A percentile compares a stretch with the other conserved stretches of the same genome.
Evolutionary conservation across 148 eudicot species (phyloP).

Genomic region (Cornus controversa): DNA sequence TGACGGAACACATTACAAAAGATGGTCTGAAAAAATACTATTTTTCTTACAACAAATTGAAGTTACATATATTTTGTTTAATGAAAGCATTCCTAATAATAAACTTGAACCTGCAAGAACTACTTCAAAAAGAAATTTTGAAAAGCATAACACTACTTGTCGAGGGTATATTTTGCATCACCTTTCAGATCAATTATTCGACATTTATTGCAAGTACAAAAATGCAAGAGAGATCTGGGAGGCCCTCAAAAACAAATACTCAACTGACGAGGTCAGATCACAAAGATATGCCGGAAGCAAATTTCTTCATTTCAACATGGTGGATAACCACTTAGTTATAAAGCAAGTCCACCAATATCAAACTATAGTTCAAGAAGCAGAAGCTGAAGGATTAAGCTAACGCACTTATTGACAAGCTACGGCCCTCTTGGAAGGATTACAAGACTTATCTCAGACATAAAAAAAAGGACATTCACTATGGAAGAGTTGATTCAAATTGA

Average conservation of each 20-base stretch:
- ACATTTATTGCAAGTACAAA: neutral
- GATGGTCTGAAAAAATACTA: no score
- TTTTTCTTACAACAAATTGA: neutral
- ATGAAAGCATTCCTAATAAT: neutral
- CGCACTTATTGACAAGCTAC: neutral
- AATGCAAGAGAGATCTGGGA: no score
- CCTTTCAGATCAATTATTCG: neutral
- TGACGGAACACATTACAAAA: neutral
- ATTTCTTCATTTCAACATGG: no score
- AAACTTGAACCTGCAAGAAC: neutral
- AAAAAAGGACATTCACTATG: neutral
- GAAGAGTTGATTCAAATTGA: neutral
- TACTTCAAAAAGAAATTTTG: neutral
- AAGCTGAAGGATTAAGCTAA: neutral
- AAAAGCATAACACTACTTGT: neutral
- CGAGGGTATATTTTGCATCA: neutral
- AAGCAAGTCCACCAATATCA: no score
- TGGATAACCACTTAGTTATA: no score
- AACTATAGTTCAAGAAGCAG: neutral
- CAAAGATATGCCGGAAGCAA: neutral
- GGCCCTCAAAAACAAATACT: no score
- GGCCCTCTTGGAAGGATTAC: constrained; percentile 5
- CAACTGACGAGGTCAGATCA: neutral
- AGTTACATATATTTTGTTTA: neutral
- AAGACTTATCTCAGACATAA: neutral